Percentiles rank a stretch among this genome's conserved stretches.
These are phyloP conservation scores for Aspergillus quadrilineatus DNA, from an alignment of 2,329 filamentous ascomycete species.

Conservation along the genomic window DNA sequence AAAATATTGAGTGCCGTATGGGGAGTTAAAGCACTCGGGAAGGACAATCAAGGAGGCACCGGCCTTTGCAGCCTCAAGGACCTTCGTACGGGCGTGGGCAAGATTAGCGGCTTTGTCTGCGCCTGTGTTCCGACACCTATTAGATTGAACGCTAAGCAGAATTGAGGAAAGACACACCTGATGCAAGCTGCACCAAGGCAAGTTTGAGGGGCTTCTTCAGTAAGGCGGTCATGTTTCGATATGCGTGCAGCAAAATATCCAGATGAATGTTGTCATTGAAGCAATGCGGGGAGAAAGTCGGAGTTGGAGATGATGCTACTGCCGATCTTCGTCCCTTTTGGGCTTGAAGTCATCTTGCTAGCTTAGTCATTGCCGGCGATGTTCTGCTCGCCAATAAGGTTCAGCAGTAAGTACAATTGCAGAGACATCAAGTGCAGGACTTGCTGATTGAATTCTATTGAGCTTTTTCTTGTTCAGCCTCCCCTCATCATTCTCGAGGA, in stretches of 20 bases:
- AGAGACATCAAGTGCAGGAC: neutral
- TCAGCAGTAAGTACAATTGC: neutral
- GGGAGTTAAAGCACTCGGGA: slow-evolving; percentile 98
- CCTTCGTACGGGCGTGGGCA: slow-evolving; percentile 72
- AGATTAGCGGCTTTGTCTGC: slow-evolving; percentile 86
- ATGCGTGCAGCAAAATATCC: neutral
- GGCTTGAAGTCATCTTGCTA: neutral
- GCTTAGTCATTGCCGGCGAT: neutral
- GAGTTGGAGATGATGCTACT: slow-evolving; percentile 5
- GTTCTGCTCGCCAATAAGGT: neutral
- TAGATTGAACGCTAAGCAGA: neutral
- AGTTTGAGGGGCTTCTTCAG: slow-evolving; percentile 77
- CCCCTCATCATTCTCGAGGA: neutral
- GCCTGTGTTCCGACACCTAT: slow-evolving; percentile 42
- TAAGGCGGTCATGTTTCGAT: slow-evolving; percentile 48
- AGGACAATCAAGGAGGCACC: slow-evolving; percentile 88
- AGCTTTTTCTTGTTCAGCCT: neutral
- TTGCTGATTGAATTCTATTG: neutral
- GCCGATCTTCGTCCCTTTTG: neutral
- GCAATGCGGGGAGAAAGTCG: neutral
- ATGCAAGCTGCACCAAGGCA: slow-evolving; percentile 77
- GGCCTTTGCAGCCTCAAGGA: slow-evolving; percentile 71
- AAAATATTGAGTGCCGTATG: slow-evolving; percentile 90
- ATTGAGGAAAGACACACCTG: slow-evolving; percentile 48
- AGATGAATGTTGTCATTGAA: neutral